Conservation (phyloP, 2,329 filamentous ascomycete species). For the Cytospora piceicola region DNA sequence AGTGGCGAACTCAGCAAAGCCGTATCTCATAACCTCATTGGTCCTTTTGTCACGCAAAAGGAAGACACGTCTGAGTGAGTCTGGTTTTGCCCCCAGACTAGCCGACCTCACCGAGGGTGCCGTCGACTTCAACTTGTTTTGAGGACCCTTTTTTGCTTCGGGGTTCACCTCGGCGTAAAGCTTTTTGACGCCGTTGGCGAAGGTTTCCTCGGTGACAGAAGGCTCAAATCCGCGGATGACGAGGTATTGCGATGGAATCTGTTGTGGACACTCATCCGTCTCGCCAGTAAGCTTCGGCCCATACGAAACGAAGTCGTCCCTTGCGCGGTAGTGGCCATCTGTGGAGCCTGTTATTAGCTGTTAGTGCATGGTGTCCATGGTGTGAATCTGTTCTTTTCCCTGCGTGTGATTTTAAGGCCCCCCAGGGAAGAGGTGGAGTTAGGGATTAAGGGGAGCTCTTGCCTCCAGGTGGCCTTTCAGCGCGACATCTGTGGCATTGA, state of each 20-base stretch:
- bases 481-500: slow-evolving; percentile 63
- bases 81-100: slow-evolving; percentile 71
- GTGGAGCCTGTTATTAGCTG: not conserved
- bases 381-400: not conserved
- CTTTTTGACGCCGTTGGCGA: slow-evolving; percentile 74
- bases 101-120: slow-evolving; percentile 58
- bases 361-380: not conserved
- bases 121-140: slow-evolving; percentile 62
- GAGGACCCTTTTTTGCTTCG: slow-evolving; percentile 48
- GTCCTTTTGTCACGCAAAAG: slow-evolving; percentile 73
- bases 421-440: no score
- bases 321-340: slow-evolving; percentile 31
- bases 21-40: slow-evolving; percentile 77
- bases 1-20: slow-evolving; percentile 81
- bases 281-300: slow-evolving; percentile 48
- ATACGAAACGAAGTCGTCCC: slow-evolving; percentile 32
- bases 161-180: slow-evolving; percentile 62
- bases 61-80: slow-evolving; percentile 76
- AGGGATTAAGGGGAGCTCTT: slow-evolving; percentile 33
- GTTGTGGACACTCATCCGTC: slow-evolving; percentile 48
- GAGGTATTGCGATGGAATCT: slow-evolving; percentile 73
- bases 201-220: slow-evolving; percentile 71
- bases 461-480: slow-evolving; percentile 51
- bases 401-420: not conserved
- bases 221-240: slow-evolving; percentile 73